Conservation (phyloP, 2,329 filamentous ascomycete species). For the Fusarium sp. region DNA sequence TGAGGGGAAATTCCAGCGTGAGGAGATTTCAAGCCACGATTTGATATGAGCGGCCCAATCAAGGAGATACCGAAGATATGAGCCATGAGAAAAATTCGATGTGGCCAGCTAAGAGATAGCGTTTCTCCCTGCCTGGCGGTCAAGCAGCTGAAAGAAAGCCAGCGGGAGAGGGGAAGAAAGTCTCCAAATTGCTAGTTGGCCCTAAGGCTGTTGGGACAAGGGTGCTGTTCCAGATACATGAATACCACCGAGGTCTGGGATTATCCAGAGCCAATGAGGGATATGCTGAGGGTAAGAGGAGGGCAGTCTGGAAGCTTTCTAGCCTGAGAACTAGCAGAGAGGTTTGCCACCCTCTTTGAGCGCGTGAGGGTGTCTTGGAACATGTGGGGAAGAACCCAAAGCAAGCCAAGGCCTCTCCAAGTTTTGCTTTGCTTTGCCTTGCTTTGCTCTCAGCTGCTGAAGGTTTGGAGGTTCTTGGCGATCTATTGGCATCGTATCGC, state of each 20-base stretch:
- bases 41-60: conserved; percentile 28
- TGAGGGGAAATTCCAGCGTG: conserved; percentile 32
- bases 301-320: conserved; percentile 44
- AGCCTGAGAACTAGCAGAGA: conserved; percentile 16
- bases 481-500: conserved; percentile 36
- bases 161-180: conserved; percentile 18
- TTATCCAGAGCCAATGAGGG: conserved; percentile 26
- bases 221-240: conserved; percentile 14
- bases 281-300: not conserved
- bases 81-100: not conserved
- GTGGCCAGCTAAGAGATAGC: conserved; percentile 14
- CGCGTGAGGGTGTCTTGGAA: conserved; percentile 5
- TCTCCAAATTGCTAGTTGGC: conserved; percentile 22
- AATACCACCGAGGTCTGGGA: conserved; percentile 15
- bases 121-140: conserved; percentile 11
- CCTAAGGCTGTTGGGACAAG: conserved; percentile 2
- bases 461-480: conserved; percentile 11
- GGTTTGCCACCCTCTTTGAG: conserved; percentile 6
- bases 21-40: conserved; percentile 27
- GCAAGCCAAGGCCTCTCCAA: conserved; percentile 10
- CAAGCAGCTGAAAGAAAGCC: conserved; percentile 7
- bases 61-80: conserved; percentile 38
- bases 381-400: conserved; percentile 19
- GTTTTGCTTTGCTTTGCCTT: not conserved
- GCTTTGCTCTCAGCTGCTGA: not conserved